Evolutionary conservation across 495 filamentous ascomycete genomes (phyloP), one percentile per base, ranked within the genome.

Genomic region (Hypoxylon crocopeplum): DNA sequence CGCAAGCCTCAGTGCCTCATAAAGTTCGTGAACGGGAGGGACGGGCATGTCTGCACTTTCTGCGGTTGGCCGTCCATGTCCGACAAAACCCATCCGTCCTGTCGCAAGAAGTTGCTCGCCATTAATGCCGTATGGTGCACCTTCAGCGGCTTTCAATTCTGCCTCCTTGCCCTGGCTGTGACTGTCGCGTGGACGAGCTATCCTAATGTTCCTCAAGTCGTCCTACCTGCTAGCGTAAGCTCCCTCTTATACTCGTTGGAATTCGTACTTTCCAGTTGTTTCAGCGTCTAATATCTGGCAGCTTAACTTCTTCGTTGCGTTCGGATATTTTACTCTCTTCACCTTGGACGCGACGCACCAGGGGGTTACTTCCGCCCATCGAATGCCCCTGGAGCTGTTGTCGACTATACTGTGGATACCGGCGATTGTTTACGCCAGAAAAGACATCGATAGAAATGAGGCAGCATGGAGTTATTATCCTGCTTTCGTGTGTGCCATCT

Each of bases 41-140:
- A 15, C 10, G 45, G 27, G 2, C 21, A 29, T 7, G 38, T 39
- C 7, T 58, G 54, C 19, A 5, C 5, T 0, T 30, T 36, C 13
- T 58, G 54, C 37, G 54, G 46, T 37, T 58, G 54, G 54, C 54
- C 54, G 8, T 29, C 25, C 3, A 19, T 12, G 11, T 2, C 3
- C 17, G 12, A 37, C 5, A 2, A 1, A 11, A 36, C 13, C 11
- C 54, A 58, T 7, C 6, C 0, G 25, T 0, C 27, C 15, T 58
- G 54, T 7, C 17, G 10, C 2, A 16, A 3, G 3, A 19, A 27
- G 15, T 4, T 40, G 22, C 2, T 19, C 5, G 1, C 13, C 7
- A 39, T 30, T 7, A 27, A 40, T 8, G 2, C 7, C 22, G 10
- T 30, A 5, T 51, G 34, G 36, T 32, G 34, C n/a, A 7, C n/a